A percentile compares a stretch with the other conserved stretches of the same genome.
Conservation (phyloP, 148 eudicot genomes). For the Pharnaceum exiguum region DNA sequence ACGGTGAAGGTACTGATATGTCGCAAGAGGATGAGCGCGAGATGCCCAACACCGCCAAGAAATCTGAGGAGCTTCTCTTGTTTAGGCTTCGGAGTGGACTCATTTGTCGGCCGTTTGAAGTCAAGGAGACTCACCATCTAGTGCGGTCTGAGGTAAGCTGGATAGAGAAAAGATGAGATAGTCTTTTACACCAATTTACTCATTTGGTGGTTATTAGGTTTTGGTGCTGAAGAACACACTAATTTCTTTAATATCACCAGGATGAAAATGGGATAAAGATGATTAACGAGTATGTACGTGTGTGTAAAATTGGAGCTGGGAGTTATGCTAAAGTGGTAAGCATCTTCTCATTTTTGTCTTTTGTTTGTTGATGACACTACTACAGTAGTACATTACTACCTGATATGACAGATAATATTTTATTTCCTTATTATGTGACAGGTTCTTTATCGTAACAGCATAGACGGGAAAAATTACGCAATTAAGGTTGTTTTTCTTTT, state of each 20-base stretch:
- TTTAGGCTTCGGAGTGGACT: conserved; percentile 54
- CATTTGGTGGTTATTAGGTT: neutral
- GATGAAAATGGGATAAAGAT: conserved; percentile 85
- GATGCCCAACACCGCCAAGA: conserved; percentile 42
- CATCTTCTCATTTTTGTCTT: neutral
- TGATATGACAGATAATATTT: too few species aligned
- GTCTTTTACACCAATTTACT: neutral
- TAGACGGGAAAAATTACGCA: conserved; percentile 83
- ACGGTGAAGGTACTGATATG: conserved; percentile 50
- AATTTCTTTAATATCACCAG: conserved; percentile 27
- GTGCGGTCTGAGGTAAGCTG: conserved; percentile 90
- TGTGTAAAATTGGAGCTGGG: conserved; percentile 83
- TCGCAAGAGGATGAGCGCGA: conserved; percentile 54
- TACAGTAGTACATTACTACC: conserved; percentile 5
- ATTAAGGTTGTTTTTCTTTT: conserved; percentile 55
- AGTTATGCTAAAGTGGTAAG: conserved; percentile 98
- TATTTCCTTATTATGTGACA: conserved; percentile 25
- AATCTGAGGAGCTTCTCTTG: conserved; percentile 71
- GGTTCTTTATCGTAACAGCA: conserved; percentile 82
- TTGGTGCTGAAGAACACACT: neutral
- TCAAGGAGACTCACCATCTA: conserved; percentile 67
- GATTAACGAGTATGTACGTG: conserved; percentile 82
- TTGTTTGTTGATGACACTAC: conserved; percentile 10
- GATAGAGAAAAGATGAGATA: neutral
- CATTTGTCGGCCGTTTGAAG: conserved; percentile 76